Evolutionary conservation across 805 yeast genomes (phyloP), one percentile per base, ranked within the genome.

Genomic region (Ogataea thermomethanolica): DNA sequence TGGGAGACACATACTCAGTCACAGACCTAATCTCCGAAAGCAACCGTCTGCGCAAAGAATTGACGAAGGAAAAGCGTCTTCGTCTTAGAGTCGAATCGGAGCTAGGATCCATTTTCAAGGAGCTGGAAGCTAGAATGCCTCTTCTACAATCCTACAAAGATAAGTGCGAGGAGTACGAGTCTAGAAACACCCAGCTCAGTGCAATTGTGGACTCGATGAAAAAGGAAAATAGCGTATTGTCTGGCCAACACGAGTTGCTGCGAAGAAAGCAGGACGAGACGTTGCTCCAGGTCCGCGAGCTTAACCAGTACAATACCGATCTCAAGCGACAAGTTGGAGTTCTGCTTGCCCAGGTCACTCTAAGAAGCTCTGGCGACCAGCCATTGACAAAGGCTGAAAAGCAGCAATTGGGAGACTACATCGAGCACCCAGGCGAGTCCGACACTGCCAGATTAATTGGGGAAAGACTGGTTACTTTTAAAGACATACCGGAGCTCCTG

Each of bases 261-360:
- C 50, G 45, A 21, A 59, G 54, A 35, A 65, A 59, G 34, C 48
- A 58, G 25, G 55, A 61, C 9, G 83, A 77, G 39, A 59, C 66
- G 30, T 71, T 71, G 46, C 58, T 65, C 20, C 82, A 78, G 49
- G 55, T 73, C 10, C 62, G 58, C 11, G 64, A 74, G 5, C 58
- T 84, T 46, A 70, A 73, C 32, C 75, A 73, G 41, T 79, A 82
- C 48, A 74, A 82, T 30, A 64, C 71, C 22, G 97, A 91, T 54
- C 65, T 91, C 28, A 85, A 95, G 6, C 78, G 80, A 30, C 98
- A 91, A 58, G 74, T 93, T n/a, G 87, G 85, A 50, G 73, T 71
- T 35, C 69, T 89, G 26, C 68, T 91, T 27, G 73, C 83, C 11
- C 87, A 84, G 54, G 69, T 85, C 2, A 70, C 78, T 22, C 65